A percentile compares a stretch with the other conserved stretches of the same genome.
Evolutionary conservation across 352 stramenopile species (phyloP).

Genomic region (Pythium plurisporium): DNA sequence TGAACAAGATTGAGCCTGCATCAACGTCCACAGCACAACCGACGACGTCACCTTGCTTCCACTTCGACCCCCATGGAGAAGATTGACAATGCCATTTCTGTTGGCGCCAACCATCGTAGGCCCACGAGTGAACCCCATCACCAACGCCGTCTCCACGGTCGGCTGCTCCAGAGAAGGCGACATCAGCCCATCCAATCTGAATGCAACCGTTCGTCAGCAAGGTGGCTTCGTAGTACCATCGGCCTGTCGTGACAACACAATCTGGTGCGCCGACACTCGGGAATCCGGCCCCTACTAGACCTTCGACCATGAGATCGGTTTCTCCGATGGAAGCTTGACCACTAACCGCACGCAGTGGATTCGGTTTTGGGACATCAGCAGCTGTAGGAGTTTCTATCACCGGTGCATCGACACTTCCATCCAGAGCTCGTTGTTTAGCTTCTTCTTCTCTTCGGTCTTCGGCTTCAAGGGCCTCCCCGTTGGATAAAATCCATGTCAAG

Average conservation of each 20-base stretch:
- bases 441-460: constrained; percentile 87
- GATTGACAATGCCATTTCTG: constrained; percentile 89
- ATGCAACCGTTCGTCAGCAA: constrained; percentile 91
- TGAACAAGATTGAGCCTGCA: constrained; percentile 87
- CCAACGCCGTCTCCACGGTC: constrained; percentile 90
- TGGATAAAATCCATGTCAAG: constrained; percentile 91
- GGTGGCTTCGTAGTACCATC: constrained; percentile 93
- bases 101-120: constrained; percentile 91
- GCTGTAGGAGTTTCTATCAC: neutral
- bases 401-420: constrained; percentile 3
- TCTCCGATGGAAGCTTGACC: constrained; percentile 84
- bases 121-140: constrained; percentile 90
- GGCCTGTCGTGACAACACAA: constrained; percentile 67
- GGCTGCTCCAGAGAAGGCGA: constrained; percentile 82
- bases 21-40: constrained; percentile 88
- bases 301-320: constrained; percentile 81
- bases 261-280: constrained; percentile 78
- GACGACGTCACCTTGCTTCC: constrained; percentile 91
- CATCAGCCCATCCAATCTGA: constrained; percentile 92
- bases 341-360: constrained; percentile 79
- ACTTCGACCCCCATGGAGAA: constrained; percentile 85
- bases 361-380: constrained; percentile 39
- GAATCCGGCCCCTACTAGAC: constrained; percentile 80
- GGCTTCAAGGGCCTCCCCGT: constrained; percentile 83
- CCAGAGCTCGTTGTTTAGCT: constrained; percentile 26